Conservation (phyloP, 495 filamentous ascomycete genomes). For the Corynascus novoguineensis region DNA sequence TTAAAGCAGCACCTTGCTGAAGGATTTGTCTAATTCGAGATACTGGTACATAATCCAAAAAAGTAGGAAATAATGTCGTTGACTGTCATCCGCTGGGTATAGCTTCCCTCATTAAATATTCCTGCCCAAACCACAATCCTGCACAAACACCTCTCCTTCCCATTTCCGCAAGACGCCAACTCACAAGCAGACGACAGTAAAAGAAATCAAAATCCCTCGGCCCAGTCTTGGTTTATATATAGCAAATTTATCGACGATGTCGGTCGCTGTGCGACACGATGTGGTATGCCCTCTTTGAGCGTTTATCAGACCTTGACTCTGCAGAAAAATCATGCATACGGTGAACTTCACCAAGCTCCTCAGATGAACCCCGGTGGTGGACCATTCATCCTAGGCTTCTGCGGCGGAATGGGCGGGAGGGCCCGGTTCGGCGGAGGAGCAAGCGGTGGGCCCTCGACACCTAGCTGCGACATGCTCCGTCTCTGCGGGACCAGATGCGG, state of each 20-base stretch:
- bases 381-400: constrained; percentile 3
- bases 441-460: constrained; percentile 51
- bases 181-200: not conserved
- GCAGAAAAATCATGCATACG: too few relatives aligned
- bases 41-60: not conserved
- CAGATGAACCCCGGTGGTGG: constrained; percentile 20
- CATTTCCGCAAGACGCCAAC: not conserved
- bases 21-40: not conserved
- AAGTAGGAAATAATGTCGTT: constrained; percentile 6
- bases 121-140: not conserved
- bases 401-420: constrained; percentile 58
- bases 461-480: constrained; percentile 55
- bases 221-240: not conserved
- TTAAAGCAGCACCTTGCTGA: not conserved
- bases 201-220: not conserved
- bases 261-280: not conserved
- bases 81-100: constrained; percentile 15
- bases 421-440: constrained; percentile 60
- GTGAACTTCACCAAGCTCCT: not conserved
- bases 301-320: too few relatives aligned
- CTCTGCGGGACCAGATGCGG: constrained; percentile 34
- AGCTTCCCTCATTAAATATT: not conserved
- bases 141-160: not conserved
- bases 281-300: not conserved
- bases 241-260: not conserved